Evolutionary conservation across 73 alveolate species (phyloP).

Genomic region (Paramecium tetraurelia): DNA sequence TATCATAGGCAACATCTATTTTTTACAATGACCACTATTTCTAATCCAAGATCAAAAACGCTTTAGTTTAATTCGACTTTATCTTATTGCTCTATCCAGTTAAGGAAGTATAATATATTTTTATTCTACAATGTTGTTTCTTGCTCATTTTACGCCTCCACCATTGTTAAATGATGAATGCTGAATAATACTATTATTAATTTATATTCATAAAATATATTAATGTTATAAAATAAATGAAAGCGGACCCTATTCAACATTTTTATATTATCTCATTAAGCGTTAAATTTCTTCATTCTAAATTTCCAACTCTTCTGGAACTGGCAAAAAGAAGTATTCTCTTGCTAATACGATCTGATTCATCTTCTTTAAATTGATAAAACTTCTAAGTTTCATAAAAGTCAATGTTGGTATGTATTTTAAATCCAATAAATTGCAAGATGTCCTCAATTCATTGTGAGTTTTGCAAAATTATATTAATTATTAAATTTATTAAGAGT

Average conservation of each 20-base stretch:
- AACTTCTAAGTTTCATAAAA: background rate
- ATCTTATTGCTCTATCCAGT: background rate
- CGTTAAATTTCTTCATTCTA: background rate
- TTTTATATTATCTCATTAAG: background rate
- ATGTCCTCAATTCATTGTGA: slow-evolving; percentile 1
- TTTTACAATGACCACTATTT: background rate
- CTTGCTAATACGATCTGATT: background rate
- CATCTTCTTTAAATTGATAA: background rate
- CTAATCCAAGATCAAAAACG: background rate
- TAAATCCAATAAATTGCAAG: background rate
- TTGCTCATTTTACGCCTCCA: background rate
- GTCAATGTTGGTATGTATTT: background rate
- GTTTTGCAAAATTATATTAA: background rate
- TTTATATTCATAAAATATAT: slow-evolving; percentile 1
- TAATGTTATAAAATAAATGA: background rate
- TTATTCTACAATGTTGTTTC: background rate
- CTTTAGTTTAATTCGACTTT: background rate
- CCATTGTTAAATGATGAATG: slow-evolving; percentile 4
- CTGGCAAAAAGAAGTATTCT: slow-evolving; percentile 2
- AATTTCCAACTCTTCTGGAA: background rate
- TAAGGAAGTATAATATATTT: background rate
- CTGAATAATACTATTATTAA: background rate
- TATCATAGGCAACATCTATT: background rate
- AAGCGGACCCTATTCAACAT: background rate
- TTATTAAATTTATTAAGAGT: background rate